Evolutionary conservation across 2,329 filamentous ascomycete species (phyloP).

Genomic region (Nothophaeocryptopus gaeumannii): DNA sequence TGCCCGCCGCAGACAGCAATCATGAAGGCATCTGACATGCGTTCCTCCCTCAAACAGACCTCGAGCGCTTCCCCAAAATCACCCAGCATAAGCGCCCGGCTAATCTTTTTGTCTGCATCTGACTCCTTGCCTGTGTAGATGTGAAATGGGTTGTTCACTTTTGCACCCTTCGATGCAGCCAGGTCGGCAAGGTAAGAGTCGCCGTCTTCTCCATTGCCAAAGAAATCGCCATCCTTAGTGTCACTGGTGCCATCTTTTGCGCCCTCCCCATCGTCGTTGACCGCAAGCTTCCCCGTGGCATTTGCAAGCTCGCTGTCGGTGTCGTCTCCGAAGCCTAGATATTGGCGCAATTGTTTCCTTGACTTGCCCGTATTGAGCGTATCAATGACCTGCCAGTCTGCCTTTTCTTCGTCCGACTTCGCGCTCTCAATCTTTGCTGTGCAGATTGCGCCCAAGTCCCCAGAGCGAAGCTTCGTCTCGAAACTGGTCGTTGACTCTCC

Average conservation of each 20-base stretch:
- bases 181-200: constrained; percentile 86
- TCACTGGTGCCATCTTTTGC: constrained; percentile 31
- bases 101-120: constrained; percentile 79
- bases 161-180: constrained; percentile 82
- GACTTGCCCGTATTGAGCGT: constrained; percentile 81
- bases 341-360: constrained; percentile 80
- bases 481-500: constrained; percentile 83
- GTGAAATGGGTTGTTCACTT: constrained; percentile 91
- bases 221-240: constrained; percentile 57
- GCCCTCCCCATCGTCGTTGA: constrained; percentile 55
- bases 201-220: constrained; percentile 67
- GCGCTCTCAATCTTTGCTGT: constrained; percentile 72
- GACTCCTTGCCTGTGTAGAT: constrained; percentile 83
- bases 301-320: constrained; percentile 48
- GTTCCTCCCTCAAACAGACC: constrained; percentile 81
- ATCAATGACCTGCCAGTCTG: constrained; percentile 92
- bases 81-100: constrained; percentile 81
- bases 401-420: constrained; percentile 84
- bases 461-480: constrained; percentile 74
- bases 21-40: constrained; percentile 94
- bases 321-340: constrained; percentile 76
- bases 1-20: constrained; percentile 96
- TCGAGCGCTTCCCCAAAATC: constrained; percentile 88
- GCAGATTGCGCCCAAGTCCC: constrained; percentile 76
- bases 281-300: constrained; percentile 36